Evolutionary conservation across 805 yeast species (phyloP).

Genomic region (Zygosaccharomyces siamensis): DNA sequence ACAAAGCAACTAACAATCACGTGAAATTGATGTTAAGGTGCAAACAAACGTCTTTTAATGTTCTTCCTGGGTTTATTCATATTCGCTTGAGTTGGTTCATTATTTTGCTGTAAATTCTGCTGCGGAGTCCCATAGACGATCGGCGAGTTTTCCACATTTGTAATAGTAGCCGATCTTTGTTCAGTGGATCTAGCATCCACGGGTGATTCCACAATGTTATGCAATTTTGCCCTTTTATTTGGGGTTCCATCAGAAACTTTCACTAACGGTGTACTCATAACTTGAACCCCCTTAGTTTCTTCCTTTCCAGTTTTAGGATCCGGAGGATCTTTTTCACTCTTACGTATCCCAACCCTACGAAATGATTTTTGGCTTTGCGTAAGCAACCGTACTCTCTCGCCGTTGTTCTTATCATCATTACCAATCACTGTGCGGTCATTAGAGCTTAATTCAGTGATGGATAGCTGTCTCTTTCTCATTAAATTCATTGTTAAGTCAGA

Average conservation of each 20-base stretch:
- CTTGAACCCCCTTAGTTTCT: slow-evolving; percentile 18
- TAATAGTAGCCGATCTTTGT: background rate
- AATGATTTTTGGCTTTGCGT: slow-evolving; percentile 19
- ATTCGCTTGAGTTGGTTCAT: background rate
- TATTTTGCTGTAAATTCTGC: background rate
- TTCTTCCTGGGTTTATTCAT: slow-evolving; percentile 13
- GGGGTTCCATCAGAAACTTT: slow-evolving; percentile 20
- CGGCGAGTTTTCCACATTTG: background rate
- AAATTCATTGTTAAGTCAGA: slow-evolving; percentile 30
- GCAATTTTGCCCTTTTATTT: slow-evolving; percentile 13
- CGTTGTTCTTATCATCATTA: background rate
- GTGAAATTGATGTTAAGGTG: slow-evolving; percentile 22
- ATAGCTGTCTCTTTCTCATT: slow-evolving; percentile 29
- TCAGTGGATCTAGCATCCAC: background rate
- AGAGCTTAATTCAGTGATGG: slow-evolving; percentile 21
- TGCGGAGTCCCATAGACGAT: background rate
- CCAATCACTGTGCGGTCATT: background rate
- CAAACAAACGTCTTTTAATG: slow-evolving; percentile 37
- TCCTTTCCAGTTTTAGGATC: background rate
- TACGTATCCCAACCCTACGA: slow-evolving; percentile 31
- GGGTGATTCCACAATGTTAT: slow-evolving; percentile 30
- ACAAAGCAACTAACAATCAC: background rate
- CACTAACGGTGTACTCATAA: slow-evolving; percentile 31
- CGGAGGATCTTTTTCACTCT: slow-evolving; percentile 3
- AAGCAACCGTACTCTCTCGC: background rate